Percentiles rank a stretch among this genome's conserved stretches.
Evolutionary conservation across 1,139 yeast species (phyloP).

Genomic region (Candida sanyaensis): DNA sequence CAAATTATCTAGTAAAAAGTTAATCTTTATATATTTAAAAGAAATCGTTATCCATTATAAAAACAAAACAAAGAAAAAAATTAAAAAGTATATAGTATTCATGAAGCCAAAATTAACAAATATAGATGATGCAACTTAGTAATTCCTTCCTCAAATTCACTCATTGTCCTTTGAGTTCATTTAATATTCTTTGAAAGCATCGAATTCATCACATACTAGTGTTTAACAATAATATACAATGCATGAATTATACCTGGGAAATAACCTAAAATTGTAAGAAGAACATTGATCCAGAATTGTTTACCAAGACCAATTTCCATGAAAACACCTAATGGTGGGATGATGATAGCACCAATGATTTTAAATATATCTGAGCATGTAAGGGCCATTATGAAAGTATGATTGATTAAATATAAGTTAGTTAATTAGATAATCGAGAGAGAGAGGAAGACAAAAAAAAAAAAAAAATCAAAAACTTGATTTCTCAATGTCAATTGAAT

Average conservation of each 20-base stretch:
- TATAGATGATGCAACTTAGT: too few species aligned
- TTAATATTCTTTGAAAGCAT: too few species aligned
- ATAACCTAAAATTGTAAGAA: constrained; percentile 64
- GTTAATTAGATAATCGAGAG: neutral
- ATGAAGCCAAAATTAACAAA: too few species aligned
- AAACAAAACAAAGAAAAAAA: too few species aligned
- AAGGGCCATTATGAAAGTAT: constrained; percentile 39
- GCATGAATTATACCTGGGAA: constrained; percentile 71
- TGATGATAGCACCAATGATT: constrained; percentile 59
- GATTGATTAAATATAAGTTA: neutral
- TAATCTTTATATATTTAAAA: too few species aligned
- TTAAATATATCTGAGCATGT: constrained; percentile 61
- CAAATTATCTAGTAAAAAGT: too few species aligned
- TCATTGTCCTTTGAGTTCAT: too few species aligned
- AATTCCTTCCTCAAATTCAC: too few species aligned
- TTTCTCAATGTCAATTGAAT: neutral
- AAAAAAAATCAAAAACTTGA: neutral
- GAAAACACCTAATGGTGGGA: constrained; percentile 79
- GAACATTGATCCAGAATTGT: constrained; percentile 57
- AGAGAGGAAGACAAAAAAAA: neutral
- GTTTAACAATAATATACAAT: constrained; percentile 47
- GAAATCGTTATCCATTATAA: too few species aligned
- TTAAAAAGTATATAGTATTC: too few species aligned
- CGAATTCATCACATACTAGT: constrained; percentile 4
- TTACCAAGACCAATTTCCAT: constrained; percentile 64